Base-by-base conservation (phyloP, 140 eudicot genomes). In the Cichorium intybus region DNA sequence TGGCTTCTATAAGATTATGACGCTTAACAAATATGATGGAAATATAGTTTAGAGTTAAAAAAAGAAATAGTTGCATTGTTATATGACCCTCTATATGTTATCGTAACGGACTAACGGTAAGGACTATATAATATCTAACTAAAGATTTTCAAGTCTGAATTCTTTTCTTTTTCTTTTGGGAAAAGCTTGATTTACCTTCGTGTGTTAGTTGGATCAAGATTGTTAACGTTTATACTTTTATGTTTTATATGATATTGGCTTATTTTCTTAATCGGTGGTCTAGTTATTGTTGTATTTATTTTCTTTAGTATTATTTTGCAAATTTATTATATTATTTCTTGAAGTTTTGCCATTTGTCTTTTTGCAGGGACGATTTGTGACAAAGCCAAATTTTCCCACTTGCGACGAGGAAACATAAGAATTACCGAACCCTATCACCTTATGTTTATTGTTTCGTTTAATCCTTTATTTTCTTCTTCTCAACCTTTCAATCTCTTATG, bases 301-400 rank as follows among this genome's bases (percentile, higher is more conserved):
- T 48, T 17, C 14, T 6, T 48, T 48, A 48, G 23, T 48, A 3
- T 24, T 48, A 16, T 48, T 48, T 45, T 48, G 54, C 54, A 20
- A n/a, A 48, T 2, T 48, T 17, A 10, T 35, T 35, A 58, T 31
- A 17, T 4, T 4, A 17, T 18, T 29, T 29, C 7, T 57, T 57
- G 26, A 10, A 57, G 14, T 33, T 56, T 68, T 61, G 56, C 18
- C 15, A 20, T 55, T 61, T 57, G 24, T 6, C 10, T 45, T 45
- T 68, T 56, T 69, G 56, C 68, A 76, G 81, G 81, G 81, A 54
- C 66, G 81, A 62, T 76, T 70, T 63, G 57, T 76, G 54, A 46
- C 61, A 53, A 70, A 48, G 62, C 6, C 68, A 70, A 56, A 55
- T 47, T 70, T 72, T 47, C 15, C 66, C 24, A 39, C 33, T 20